These are phyloP conservation scores for Pezicula radicicola DNA, from an alignment of 2,329 filamentous ascomycete species.

Conservation along the genomic window DNA sequence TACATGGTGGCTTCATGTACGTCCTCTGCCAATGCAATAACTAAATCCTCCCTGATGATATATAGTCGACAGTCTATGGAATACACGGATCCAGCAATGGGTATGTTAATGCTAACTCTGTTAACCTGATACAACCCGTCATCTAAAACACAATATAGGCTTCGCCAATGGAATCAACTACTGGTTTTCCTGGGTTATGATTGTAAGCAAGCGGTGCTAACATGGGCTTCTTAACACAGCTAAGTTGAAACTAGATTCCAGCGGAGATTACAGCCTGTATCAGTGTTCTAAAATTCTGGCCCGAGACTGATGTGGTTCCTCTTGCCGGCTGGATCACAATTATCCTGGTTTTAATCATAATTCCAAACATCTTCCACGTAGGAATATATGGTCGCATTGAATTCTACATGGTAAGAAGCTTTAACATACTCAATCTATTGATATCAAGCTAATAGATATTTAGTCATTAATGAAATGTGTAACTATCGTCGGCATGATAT, in stretches of 20 bases:
- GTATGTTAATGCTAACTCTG: background rate
- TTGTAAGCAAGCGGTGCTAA: constrained; percentile 14
- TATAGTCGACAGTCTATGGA: constrained; percentile 47
- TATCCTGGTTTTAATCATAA: constrained; percentile 44
- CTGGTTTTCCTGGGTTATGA: constrained; percentile 41
- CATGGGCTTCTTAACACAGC: background rate
- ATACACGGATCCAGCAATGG: constrained; percentile 53
- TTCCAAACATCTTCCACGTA: background rate
- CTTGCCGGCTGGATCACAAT: constrained; percentile 50
- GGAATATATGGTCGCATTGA: constrained; percentile 29
- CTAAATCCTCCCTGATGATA: background rate
- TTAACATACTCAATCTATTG: constrained; percentile 41
- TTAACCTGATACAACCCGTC: background rate
- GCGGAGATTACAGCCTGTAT: constrained; percentile 51
- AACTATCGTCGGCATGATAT: background rate
- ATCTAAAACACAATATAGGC: constrained; percentile 19
- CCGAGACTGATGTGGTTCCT: constrained; percentile 56
- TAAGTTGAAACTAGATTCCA: constrained; percentile 28
- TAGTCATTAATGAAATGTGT: background rate
- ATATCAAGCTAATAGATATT: background rate
- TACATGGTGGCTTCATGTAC: constrained; percentile 55
- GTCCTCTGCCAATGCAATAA: background rate
- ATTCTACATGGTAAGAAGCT: constrained; percentile 30
- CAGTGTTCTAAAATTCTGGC: constrained; percentile 47
- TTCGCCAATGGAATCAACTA: constrained; percentile 51